Conservation (phyloP, 2,329 filamentous ascomycete genomes). For the Cucurbitaria berberidis region DNA sequence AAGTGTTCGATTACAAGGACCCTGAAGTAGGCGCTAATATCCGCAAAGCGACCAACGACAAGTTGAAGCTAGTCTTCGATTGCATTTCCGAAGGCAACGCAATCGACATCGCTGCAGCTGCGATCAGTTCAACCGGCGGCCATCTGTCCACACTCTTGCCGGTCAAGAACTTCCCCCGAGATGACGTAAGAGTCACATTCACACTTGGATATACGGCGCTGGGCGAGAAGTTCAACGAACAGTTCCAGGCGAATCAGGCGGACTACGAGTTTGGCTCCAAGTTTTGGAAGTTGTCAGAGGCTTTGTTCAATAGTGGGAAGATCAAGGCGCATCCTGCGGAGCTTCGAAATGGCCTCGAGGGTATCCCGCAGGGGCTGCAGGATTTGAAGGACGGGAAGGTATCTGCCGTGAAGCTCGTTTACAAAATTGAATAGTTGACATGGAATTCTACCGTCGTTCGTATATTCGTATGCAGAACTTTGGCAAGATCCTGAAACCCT, state of each 20-base stretch:
- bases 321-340: conserved; percentile 42
- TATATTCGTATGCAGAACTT: no score
- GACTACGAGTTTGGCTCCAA: conserved; percentile 39
- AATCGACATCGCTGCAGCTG: conserved; percentile 24
- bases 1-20: conserved; percentile 59
- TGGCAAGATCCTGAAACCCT: no score
- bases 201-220: conserved; percentile 54
- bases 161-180: conserved; percentile 46
- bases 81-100: conserved; percentile 48
- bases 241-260: conserved; percentile 34
- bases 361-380: conserved; percentile 38
- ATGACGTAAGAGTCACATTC: conserved; percentile 52
- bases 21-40: conserved; percentile 55
- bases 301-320: conserved; percentile 37
- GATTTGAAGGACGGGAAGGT: conserved; percentile 43
- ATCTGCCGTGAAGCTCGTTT: conserved; percentile 46
- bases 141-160: conserved; percentile 27
- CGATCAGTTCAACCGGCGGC: conserved; percentile 29
- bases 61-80: conserved; percentile 56
- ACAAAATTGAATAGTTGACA: conserved; percentile 19
- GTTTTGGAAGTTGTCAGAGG: conserved; percentile 32
- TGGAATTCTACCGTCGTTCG: not conserved
- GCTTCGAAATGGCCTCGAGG: conserved; percentile 38
- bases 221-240: conserved; percentile 47
- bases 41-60: conserved; percentile 52